Conservation (phyloP, 2,329 filamentous ascomycete species). For the Penicillium vulpinum region DNA sequence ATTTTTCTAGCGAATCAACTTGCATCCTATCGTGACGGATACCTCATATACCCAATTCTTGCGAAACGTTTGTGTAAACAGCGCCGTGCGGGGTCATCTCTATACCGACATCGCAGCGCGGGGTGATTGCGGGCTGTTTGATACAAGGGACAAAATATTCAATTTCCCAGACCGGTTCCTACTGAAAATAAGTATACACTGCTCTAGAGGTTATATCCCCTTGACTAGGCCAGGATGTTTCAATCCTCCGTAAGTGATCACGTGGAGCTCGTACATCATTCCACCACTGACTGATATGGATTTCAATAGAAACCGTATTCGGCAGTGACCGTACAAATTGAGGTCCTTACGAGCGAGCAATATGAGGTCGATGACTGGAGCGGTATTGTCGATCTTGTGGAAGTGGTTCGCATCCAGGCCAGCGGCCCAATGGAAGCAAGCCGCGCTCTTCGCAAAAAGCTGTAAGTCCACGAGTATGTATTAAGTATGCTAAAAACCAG, state of each 20-base stretch:
- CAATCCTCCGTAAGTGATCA: constrained; percentile 32
- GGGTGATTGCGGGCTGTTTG: constrained; percentile 8
- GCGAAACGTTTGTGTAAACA: constrained; percentile 1
- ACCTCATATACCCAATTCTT: not conserved
- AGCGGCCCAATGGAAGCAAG: constrained; percentile 87
- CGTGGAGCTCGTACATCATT: not conserved
- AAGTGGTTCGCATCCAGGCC: constrained; percentile 85
- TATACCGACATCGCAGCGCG: constrained; percentile 11
- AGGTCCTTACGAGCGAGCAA: constrained; percentile 83
- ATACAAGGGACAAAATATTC: not conserved
- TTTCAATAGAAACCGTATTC: constrained; percentile 75
- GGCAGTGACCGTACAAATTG: constrained; percentile 88
- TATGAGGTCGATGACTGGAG: constrained; percentile 89
- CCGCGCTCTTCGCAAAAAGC: constrained; percentile 90
- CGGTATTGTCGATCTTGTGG: constrained; percentile 89
- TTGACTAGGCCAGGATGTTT: constrained; percentile 33
- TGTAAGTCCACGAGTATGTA: constrained; percentile 52
- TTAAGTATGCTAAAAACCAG: constrained; percentile 9
- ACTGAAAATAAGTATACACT: not conserved
- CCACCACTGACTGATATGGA: constrained; percentile 8
- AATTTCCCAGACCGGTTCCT: not conserved
- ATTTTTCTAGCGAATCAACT: not conserved
- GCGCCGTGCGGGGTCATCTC: constrained; percentile 18
- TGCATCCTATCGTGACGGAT: not conserved
- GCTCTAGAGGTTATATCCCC: not conserved